Evolutionary conservation across 2,329 filamentous ascomycete species (phyloP).

Genomic region (Ophiostoma novo-ulmi): DNA sequence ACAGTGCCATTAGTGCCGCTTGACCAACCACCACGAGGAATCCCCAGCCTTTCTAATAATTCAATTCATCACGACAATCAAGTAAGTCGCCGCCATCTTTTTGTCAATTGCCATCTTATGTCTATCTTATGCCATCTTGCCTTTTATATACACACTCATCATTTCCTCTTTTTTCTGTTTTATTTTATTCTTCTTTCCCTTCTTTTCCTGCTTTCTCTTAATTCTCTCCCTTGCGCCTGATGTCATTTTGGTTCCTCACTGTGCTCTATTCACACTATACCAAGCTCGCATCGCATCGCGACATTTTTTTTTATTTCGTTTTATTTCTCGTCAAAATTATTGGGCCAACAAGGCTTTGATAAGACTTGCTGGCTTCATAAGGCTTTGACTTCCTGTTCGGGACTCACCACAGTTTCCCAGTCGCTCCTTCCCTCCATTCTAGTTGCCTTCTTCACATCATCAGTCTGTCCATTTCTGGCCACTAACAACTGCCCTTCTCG

Average conservation of each 20-base stretch:
- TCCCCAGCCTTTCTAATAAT: constrained; percentile 16
- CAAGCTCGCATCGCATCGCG: background rate
- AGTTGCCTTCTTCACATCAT: constrained; percentile 27
- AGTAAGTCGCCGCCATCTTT: background rate
- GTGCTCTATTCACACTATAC: background rate
- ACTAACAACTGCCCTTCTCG: constrained; percentile 1
- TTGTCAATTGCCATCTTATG: background rate
- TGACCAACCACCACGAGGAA: constrained; percentile 16
- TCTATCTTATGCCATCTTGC: background rate
- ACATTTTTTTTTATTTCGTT: background rate
- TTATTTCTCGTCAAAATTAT: background rate
- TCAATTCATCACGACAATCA: background rate
- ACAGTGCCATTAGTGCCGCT: background rate
- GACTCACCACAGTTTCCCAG: background rate
- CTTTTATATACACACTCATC: constrained; percentile 14
- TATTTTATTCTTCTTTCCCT: constrained; percentile 22
- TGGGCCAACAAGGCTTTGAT: too few relatives aligned
- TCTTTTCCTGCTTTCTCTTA: constrained; percentile 13
- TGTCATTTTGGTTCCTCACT: constrained; percentile 1
- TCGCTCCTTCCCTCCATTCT: constrained; percentile 29
- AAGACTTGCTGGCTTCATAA: too few relatives aligned
- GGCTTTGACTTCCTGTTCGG: background rate
- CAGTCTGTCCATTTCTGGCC: background rate
- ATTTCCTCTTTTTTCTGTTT: constrained; percentile 24
- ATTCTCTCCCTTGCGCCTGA: background rate